Percentiles rank a stretch among this genome's conserved stretches.
phyloP scores from a whole-genome alignment of 176 grass and related monocot genomes.

The Alloteropsis semialata region DNA sequence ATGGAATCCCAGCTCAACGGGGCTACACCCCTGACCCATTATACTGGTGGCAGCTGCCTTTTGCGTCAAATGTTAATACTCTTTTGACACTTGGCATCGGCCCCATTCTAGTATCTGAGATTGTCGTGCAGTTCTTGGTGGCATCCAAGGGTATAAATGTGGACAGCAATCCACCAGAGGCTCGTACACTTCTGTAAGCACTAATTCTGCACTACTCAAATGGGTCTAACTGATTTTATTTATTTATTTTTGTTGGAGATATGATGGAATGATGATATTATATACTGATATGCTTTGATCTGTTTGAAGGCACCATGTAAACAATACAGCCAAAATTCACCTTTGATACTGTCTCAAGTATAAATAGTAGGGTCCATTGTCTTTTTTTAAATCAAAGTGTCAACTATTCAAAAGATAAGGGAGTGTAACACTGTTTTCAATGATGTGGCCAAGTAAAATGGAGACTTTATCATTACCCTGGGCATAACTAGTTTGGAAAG shows the following conservation, averaged over 20 bases:
- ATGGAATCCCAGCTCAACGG: neutral
- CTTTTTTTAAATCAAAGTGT: no score
- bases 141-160: neutral
- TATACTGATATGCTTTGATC: neutral
- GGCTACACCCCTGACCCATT: neutral
- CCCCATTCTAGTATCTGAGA: neutral
- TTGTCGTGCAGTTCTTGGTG: neutral
- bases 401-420: neutral
- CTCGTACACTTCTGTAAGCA: neutral
- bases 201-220: neutral
- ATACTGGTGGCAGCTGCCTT: neutral
- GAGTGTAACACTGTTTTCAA: neutral
- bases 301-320: neutral
- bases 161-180: no score
- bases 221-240: neutral
- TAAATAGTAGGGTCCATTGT: no score
- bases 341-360: neutral
- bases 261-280: no score
- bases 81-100: neutral
- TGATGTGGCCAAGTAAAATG: neutral
- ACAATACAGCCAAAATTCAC: neutral
- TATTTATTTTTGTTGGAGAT: neutral
- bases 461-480: neutral
- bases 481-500: no score
- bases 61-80: neutral